Percentiles rank a stretch among this genome's conserved stretches.
phyloP scores from a whole-genome alignment of 2,329 filamentous ascomycete genomes.

The Graphilbum fragrans region DNA sequence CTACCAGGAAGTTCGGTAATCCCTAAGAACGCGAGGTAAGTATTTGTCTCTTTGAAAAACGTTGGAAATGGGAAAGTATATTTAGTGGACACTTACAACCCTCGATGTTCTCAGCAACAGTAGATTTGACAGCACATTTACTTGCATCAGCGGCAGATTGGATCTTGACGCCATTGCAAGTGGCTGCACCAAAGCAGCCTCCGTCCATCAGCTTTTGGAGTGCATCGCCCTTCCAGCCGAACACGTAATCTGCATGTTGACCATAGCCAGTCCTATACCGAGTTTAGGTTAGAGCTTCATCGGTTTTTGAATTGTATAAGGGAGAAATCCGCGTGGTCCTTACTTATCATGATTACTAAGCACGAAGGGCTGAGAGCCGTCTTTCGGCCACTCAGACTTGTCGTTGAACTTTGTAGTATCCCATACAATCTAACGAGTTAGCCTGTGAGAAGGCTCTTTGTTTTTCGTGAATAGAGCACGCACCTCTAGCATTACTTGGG shows the following conservation, averaged over 20 bases:
- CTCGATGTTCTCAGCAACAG: constrained; percentile 19
- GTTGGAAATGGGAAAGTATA: neutral
- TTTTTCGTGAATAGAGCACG: neutral
- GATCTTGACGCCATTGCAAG: constrained; percentile 18
- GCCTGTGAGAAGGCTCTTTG: neutral
- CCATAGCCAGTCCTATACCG: constrained; percentile 17
- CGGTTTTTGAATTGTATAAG: too few relatives aligned
- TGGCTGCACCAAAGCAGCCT: constrained; percentile 17
- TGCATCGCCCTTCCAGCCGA: constrained; percentile 27
- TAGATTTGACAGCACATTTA: constrained; percentile 18
- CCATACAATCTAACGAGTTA: constrained; percentile 18
- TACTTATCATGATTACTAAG: constrained; percentile 17
- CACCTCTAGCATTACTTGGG: constrained; percentile 7
- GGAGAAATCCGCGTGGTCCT: too few relatives aligned
- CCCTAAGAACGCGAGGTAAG: constrained; percentile 4
- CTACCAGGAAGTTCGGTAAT: constrained; percentile 10
- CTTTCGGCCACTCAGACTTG: constrained; percentile 19
- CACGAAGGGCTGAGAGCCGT: constrained; percentile 20
- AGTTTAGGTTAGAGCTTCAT: too few relatives aligned
- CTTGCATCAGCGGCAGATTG: constrained; percentile 20
- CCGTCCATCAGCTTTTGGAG: constrained; percentile 21
- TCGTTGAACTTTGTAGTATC: constrained; percentile 22
- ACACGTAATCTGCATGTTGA: constrained; percentile 24
- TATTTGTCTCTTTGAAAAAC: neutral
- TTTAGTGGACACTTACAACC: constrained; percentile 16